Conservation (phyloP, 495 filamentous ascomycete species). For the Sordaria brevicollis region DNA sequence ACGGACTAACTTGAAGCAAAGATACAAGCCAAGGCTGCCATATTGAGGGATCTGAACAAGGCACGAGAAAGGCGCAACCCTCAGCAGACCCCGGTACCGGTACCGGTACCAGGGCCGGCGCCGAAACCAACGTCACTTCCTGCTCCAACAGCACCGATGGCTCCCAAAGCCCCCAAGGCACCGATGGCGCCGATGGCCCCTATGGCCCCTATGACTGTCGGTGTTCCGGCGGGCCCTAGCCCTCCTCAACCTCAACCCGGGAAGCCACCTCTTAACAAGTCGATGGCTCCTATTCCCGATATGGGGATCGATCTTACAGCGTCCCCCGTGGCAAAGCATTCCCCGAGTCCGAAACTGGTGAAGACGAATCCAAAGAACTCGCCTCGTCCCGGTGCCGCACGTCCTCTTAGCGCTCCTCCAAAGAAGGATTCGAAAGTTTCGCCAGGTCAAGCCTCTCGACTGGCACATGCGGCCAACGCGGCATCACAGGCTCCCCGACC, state of each 20-base stretch:
- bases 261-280: constrained; percentile 23
- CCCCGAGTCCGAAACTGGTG: constrained; percentile 10
- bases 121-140: constrained; percentile 5
- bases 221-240: neutral
- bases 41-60: constrained; percentile 32
- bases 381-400: constrained; percentile 5
- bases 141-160: constrained; percentile 31
- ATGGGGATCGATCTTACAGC: constrained; percentile 30
- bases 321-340: constrained; percentile 9
- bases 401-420: constrained; percentile 11
- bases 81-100: neutral
- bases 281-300: constrained; percentile 37
- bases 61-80: constrained; percentile 19
- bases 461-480: constrained; percentile 12
- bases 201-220: neutral
- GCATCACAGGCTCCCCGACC: constrained; percentile 15
- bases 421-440: constrained; percentile 27
- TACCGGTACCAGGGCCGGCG: neutral
- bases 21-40: constrained; percentile 32
- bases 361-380: constrained; percentile 13
- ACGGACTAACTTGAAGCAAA: constrained; percentile 5
- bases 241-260: constrained; percentile 3
- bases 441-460: neutral
- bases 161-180: neutral
- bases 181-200: neutral